Evolutionary conservation across 331 rosid genomes (phyloP).

Genomic region (Rhamnella rubrinervis): DNA sequence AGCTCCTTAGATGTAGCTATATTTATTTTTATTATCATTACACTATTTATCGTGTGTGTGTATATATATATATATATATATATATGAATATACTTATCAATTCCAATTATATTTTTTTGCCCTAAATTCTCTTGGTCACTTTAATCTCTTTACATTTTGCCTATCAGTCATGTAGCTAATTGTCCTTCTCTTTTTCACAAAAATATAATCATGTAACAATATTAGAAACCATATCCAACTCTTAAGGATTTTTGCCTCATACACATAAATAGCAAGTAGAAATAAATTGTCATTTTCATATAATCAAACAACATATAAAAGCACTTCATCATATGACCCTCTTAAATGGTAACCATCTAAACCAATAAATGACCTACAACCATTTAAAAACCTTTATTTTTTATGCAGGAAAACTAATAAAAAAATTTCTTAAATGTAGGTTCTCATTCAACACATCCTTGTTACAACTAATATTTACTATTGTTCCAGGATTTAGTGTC

Average conservation of each 20-base stretch:
- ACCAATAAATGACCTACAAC: background rate
- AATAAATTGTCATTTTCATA: background rate
- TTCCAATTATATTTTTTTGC: too few relatives aligned
- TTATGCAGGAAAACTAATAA: background rate
- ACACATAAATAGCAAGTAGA: background rate
- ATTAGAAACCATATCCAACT: background rate
- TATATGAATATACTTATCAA: too few relatives aligned
- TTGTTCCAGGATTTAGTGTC: too few relatives aligned
- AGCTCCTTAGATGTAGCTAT: too few relatives aligned
- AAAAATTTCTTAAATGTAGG: background rate
- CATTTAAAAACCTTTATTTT: background rate
- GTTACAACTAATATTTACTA: background rate
- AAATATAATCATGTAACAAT: background rate
- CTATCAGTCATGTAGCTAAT: background rate
- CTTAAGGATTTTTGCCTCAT: background rate
- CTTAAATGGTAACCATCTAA: background rate
- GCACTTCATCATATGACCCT: background rate
- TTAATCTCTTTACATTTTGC: too few relatives aligned
- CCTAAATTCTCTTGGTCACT: too few relatives aligned
- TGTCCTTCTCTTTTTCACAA: background rate
- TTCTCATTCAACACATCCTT: background rate
- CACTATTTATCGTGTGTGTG: too few relatives aligned
- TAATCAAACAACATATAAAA: background rate
- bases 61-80: too few relatives aligned
- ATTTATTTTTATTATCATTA: too few relatives aligned